phyloP scores from a whole-genome alignment of 805 yeast genomes.

The Suhomyces faveliae region DNA sequence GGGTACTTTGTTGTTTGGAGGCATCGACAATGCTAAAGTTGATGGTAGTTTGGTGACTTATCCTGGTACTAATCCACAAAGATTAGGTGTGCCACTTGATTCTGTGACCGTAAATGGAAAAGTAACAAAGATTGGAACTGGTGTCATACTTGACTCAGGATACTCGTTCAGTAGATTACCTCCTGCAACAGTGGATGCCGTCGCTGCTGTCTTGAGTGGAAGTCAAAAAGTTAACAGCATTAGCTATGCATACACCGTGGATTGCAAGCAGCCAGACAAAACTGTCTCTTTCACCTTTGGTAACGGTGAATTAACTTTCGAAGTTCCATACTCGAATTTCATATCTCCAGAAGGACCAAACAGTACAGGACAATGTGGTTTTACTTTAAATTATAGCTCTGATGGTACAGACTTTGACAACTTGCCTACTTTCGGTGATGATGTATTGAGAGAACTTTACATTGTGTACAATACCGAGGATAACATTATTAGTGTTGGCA shows the following conservation, averaged over 20 bases:
- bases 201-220: not conserved
- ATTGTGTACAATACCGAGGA: constrained; percentile 54
- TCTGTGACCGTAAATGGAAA: not conserved
- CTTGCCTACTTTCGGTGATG: constrained; percentile 45
- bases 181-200: not conserved
- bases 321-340: constrained; percentile 7
- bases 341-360: not conserved
- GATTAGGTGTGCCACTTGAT: constrained; percentile 2
- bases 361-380: not conserved
- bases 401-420: not conserved
- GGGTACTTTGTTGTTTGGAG: constrained; percentile 22
- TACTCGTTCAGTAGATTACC: not conserved
- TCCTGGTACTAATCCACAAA: not conserved
- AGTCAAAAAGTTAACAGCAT: not conserved
- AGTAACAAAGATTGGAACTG: not conserved
- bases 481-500: constrained; percentile 46
- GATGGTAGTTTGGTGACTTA: not conserved
- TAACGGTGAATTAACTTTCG: not conserved
- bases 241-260: not conserved
- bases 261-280: constrained; percentile 10
- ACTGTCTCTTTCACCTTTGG: constrained; percentile 5
- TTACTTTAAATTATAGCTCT: not conserved
- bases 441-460: constrained; percentile 50
- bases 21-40: constrained; percentile 18
- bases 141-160: not conserved